Evolutionary conservation across 2,329 filamentous ascomycete genomes (phyloP).

Genomic region (Pyricularia grisea): DNA sequence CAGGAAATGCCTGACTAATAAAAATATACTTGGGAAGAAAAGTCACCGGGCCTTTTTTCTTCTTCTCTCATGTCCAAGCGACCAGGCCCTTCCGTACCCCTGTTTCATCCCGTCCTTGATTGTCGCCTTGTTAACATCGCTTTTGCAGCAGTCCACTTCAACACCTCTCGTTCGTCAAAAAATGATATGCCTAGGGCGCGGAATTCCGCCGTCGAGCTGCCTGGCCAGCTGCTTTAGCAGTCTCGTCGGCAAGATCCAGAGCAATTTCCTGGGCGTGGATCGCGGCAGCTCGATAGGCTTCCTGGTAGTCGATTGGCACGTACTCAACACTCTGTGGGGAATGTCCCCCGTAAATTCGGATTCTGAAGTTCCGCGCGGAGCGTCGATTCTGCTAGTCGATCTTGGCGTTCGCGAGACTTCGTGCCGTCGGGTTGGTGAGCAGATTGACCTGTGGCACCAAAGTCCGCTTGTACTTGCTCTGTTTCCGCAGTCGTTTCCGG

Average conservation of each 20-base stretch:
- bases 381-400: constrained; percentile 46
- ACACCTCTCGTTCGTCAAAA: not conserved
- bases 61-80: not conserved
- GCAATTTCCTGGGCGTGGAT: not conserved
- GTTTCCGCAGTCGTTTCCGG: constrained; percentile 78
- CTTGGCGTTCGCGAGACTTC: constrained; percentile 61
- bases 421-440: constrained; percentile 58
- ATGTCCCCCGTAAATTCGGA: not conserved
- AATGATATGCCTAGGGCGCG: not conserved
- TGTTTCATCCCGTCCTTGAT: not conserved
- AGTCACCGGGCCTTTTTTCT: not conserved
- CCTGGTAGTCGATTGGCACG: not conserved
- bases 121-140: not conserved
- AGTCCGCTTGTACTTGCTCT: constrained; percentile 68
- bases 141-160: not conserved
- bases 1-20: not conserved
- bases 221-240: not conserved
- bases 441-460: constrained; percentile 74
- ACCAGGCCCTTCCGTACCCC: not conserved
- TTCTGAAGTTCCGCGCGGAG: not conserved
- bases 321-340: not conserved
- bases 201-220: not conserved
- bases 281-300: not conserved
- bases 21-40: not conserved
- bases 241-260: not conserved